Evolutionary conservation across 805 yeast species (phyloP).

Genomic region (Torulaspora indica): DNA sequence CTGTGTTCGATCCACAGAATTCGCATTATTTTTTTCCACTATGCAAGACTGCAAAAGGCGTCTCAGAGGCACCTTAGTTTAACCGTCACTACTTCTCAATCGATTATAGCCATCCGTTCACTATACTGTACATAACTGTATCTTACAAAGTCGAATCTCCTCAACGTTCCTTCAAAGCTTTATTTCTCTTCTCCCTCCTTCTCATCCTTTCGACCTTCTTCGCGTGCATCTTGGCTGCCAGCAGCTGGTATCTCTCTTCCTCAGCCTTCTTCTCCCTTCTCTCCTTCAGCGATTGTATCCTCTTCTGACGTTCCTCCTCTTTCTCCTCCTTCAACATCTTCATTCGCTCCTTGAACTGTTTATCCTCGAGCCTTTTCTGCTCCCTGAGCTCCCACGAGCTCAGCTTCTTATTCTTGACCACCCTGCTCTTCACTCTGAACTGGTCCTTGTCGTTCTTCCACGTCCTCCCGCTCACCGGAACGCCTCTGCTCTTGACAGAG

Average conservation of each 20-base stretch:
- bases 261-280: conserved; percentile 80
- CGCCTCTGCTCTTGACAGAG: conserved; percentile 38
- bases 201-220: conserved; percentile 87
- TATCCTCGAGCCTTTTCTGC: conserved; percentile 59
- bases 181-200: conserved; percentile 91
- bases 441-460: conserved; percentile 71
- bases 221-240: conserved; percentile 85
- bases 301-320: conserved; percentile 50
- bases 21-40: conserved; percentile 41
- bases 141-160: background rate
- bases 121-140: conserved; percentile 1
- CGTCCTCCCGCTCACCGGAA: conserved; percentile 58
- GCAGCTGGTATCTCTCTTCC: conserved; percentile 75
- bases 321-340: conserved; percentile 76
- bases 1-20: conserved; percentile 83
- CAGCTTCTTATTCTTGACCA: conserved; percentile 44
- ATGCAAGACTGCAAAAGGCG: background rate
- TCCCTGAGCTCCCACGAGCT: conserved; percentile 63
- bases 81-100: too few relatives aligned
- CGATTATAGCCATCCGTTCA: background rate
- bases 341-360: conserved; percentile 62
- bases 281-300: conserved; percentile 57
- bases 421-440: conserved; percentile 56
- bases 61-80: too few relatives aligned
- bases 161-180: conserved; percentile 83